Evolutionary conservation across 306 rosid species (phyloP), one percentile per base, ranked within the genome.

Genomic region (Quercus gilva): DNA sequence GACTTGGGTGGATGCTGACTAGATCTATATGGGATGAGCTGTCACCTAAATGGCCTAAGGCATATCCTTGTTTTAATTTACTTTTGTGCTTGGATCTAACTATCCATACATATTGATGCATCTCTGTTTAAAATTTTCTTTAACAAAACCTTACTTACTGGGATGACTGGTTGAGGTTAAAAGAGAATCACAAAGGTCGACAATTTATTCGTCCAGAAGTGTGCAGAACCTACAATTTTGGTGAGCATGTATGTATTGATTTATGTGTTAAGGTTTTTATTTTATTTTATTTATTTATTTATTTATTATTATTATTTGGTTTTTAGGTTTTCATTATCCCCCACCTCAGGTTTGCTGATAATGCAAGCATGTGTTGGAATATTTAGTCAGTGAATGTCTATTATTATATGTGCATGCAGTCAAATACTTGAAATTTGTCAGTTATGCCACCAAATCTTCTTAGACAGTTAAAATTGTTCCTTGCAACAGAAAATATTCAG

Each of bases 31-130:
- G 99, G 99, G 94, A 95, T 89, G 98, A 95, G 86, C 89, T 95
- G 60, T 95, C 99, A 75, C 98, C 98, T n/a, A 95, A 95, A 86
- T 95, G 98, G 99, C 99, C 99, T 17, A 92, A 92, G 79, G 98
- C 99, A 95, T 95, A 95, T 95, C 99, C 99, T 92, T 92, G 60
- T 76, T 78, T 76, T 58, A 70, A 79, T 82, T 49, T 31, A 53
- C 71, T 69, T 80, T 67, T 37, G 25, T 85, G 20, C 77, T 53
- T 78, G 75, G 74, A 26, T 74, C 41, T 72, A 77, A 9, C 75
- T 61, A 31, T 77, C 52, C 69, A 21, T 74, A 69, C 28, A 78
- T 74, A 82, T 55, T 80, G 74, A 53, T 74, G 61, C 37, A 11
- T 80, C 72, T 78, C 58, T n/a, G 69, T 53, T 31, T 29, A 64